Evolutionary conservation across 768 basidiomycete species (phyloP), one percentile per base, ranked within the genome.

Genomic region (Ramaria rubella): DNA sequence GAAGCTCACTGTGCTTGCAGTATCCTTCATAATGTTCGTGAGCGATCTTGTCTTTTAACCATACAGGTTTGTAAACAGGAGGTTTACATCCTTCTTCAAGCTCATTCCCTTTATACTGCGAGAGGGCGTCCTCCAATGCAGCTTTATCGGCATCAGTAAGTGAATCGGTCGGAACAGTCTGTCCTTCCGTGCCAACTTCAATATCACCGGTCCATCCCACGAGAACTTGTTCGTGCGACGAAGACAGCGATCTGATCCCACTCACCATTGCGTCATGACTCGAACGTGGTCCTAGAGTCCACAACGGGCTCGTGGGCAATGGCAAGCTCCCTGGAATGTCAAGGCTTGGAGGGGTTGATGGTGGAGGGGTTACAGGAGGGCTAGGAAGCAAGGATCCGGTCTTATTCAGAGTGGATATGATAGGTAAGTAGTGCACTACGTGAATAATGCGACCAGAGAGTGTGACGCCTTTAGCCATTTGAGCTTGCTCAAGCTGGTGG

Each of bases 1-100:
- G 40, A 81, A n/a, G n/a, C 88, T 70, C 64, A 94, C 93, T 95
- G 65, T 87, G 86, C 70, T 99, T 99, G 81, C 94, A 97, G 69
- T 96, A 97, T 0, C 94, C 94, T 62, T 98, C 94, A 68, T 97
- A 96, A 68, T 96, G 94, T 0, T 87, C 91, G 64, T 93, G 90
- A 21, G 91, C 93, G 36, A 93, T 81, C 68, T 87, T 81, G 63
- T 92, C 89, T 63, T 90, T 86, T 33, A 94, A 75, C 90, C 90
- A 96, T 12, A 99, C 90, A 65, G 78, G 82, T 60, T 81, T 68
- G 31, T 73, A 69, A 4, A 46, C 43, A n/a, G 61, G 53, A 7
- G 49, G 33, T 27, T 45, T 51, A 21, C 52, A 26, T 23, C 42
- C 51, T 15, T 68, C 62, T 23, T 54, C 63, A 30, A 50, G 57